Base-by-base conservation (phyloP, 768 basidiomycete genomes). In the Panaeolus papilionaceus region DNA sequence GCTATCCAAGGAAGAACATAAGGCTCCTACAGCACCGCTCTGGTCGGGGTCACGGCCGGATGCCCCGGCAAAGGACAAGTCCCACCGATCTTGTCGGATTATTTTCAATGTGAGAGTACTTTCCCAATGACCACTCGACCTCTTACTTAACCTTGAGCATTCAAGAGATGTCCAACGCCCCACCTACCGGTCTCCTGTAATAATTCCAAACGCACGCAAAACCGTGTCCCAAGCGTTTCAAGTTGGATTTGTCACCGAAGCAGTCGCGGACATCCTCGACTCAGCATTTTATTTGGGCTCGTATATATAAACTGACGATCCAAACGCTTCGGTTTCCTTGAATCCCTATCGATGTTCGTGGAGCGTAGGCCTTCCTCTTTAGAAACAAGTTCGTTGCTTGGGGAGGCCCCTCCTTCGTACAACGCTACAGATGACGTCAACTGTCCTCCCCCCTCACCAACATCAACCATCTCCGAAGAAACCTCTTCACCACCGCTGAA, bases 361-460 rank as follows among this genome's bases (percentile, higher is more conserved):
- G 75, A 80, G 73, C 79, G 83, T 69, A 78, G 82, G 76, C 78
- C 79, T 75, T 79, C 84, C 69, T 77, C 83, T 69, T 79, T 80
- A 69, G 86, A 89, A 78, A 84, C 88, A 61, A 83, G 81, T 67
- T 85, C 89, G 64, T 83, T 92, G 77, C 83, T 92, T 76, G 75
- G 79, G 70, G 80, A 83, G 70, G 77, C 77, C 67, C 81, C 82
- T 61, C 77, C 83, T 64, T 85, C 84, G 38, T 89, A 88, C 72
- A 71, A 77, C 76, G 75, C 85, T 70, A 77, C 81, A 58, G 75
- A 83, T 79, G 80, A 82, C 75, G 76, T 77, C 75, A 79, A 79
- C 28, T 37, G 54, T 68, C 71, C 73, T 68, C 67, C 67, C 18
- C 62, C 74, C 65, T 73, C 77, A 2, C 72, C 79, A 42, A n/a